Base-by-base conservation (phyloP, 2,329 filamentous ascomycete genomes). In the Rhinocladiella mackenziei region DNA sequence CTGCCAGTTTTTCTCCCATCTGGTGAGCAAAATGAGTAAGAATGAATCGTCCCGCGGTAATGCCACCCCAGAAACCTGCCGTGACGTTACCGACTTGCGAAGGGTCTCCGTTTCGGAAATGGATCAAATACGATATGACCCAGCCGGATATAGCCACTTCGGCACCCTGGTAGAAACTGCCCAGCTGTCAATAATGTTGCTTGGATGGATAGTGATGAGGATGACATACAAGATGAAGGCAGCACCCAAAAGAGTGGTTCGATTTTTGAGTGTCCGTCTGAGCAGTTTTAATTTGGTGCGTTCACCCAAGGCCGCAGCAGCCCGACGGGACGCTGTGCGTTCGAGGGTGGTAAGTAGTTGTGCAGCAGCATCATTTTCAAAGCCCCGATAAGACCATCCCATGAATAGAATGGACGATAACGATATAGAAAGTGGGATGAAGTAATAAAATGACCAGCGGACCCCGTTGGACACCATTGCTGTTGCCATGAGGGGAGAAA, bases 81-180 rank as follows among this genome's bases (percentile, higher is more conserved):
- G 84, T 88, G 15, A 92, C 84, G 62, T 92, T 92, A 25, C 88
- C 87, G 13, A 92, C 84, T 3, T 75, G 72, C 0, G 75, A 71
- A 5, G 85, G 84, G 55, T 84, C 74, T 10, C 85, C 86, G 44
- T 80, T 70, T 26, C 86, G 81, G 51, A 80, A 77, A 37, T 76
- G 75, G 63, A 92, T 88, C 28, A 94, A 70, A 68, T 89, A 94
- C 2, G 84, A 88, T 50, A 91, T 88, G 36, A 91, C 83, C 88
- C 87, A 94, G 40, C 87, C 86, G 0, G 83, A 86, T 53, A 91
- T 86, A 10, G 81, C 82, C 11, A 94, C 86, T 65, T 94, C 87
- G 25, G 84, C 83, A 23, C 86, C 87, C 64, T 92, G 86, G 63
- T 94, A 94, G 18, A 81, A 79, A 62, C 51, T 54, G 28, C 9